A percentile compares a stretch with the other conserved stretches of the same genome.
Conservation (phyloP, 352 stramenopile genomes). For the Globisporangium recalcitrans region DNA sequence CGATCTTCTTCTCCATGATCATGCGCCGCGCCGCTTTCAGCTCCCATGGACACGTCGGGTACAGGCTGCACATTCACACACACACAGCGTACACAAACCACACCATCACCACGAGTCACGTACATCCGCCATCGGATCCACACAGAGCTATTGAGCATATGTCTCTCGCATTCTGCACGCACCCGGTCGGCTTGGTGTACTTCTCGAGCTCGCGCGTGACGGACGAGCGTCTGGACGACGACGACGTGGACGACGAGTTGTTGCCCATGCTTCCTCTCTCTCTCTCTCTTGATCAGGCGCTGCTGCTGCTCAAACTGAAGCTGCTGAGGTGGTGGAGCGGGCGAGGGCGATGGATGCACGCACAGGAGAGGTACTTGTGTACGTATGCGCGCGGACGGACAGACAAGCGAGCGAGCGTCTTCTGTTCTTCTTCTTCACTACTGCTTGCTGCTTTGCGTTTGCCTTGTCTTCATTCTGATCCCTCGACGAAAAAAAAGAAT, state of each 20-base stretch:
- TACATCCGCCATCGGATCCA: background rate
- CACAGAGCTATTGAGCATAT: background rate
- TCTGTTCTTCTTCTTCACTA: background rate
- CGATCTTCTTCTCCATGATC: constrained; percentile 70
- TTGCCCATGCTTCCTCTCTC: constrained; percentile 53
- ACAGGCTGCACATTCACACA: constrained; percentile 38
- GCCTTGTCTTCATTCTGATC: background rate
- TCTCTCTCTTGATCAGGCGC: background rate
- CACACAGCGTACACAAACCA: background rate
- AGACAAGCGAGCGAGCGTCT: background rate
- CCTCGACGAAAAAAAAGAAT: background rate
- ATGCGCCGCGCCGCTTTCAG: constrained; percentile 51
- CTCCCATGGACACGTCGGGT: constrained; percentile 74
- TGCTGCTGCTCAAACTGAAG: background rate
- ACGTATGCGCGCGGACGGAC: background rate
- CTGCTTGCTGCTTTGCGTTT: background rate
- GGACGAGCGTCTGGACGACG: constrained; percentile 35
- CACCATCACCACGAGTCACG: background rate
- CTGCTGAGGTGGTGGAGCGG: background rate
- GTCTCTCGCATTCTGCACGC: background rate
- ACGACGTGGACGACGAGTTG: constrained; percentile 34
- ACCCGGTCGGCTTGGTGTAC: constrained; percentile 61
- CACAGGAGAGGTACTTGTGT: no score
- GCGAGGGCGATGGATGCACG: background rate
- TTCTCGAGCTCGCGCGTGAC: constrained; percentile 58